Conservation (phyloP, 228 moss, liverwort and hornwort species). For the Sphagnum fallax region DNA sequence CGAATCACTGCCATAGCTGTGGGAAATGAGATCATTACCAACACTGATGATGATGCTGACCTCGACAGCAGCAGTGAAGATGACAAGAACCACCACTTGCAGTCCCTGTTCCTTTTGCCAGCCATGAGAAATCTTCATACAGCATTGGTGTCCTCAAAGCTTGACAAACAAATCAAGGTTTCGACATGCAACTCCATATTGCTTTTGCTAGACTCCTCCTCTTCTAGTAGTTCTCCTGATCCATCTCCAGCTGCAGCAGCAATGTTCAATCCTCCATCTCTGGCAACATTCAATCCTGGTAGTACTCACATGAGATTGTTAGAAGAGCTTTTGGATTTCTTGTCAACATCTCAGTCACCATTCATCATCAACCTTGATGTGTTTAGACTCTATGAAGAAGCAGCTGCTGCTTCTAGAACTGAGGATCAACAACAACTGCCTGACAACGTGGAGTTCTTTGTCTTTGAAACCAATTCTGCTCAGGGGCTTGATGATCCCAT, state of each 20-base stretch:
- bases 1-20: constrained; percentile 10
- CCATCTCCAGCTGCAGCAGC: too few relatives aligned
- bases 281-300: not conserved
- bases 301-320: not conserved
- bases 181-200: constrained; percentile 5
- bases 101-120: not conserved
- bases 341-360: constrained; percentile 1
- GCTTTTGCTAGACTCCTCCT: not conserved
- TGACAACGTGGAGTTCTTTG: not conserved
- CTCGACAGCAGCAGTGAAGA: too few relatives aligned
- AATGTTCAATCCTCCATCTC: constrained; percentile 4
- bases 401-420: not conserved
- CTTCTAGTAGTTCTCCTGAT: too few relatives aligned
- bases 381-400: constrained; percentile 3
- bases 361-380: constrained; percentile 10
- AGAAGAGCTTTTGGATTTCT: constrained; percentile 1
- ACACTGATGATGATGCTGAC: too few relatives aligned
- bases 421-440: too few relatives aligned
- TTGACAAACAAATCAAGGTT: constrained; percentile 5
- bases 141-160: constrained; percentile 7
- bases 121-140: constrained; percentile 7
- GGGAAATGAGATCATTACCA: constrained; percentile 8
- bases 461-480: not conserved
- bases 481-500: not conserved
- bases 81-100: too few relatives aligned